Evolutionary conservation across 495 filamentous ascomycete species (phyloP).

Genomic region (Penicillium egyptiacum): DNA sequence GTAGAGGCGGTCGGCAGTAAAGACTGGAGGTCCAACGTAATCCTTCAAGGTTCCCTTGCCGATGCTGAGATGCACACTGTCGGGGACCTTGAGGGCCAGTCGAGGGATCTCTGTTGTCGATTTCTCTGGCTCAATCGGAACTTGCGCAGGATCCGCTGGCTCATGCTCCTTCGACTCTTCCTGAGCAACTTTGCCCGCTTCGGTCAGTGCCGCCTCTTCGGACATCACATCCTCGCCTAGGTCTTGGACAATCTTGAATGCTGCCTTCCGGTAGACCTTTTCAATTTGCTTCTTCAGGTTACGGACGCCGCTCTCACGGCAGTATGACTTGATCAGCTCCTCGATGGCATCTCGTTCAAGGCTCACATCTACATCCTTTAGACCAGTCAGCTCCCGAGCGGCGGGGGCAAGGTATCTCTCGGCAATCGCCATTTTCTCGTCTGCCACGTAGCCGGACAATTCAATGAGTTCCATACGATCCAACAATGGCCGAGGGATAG

Average conservation of each 20-base stretch:
- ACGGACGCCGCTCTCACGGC: constrained; percentile 92
- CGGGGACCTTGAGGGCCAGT: constrained; percentile 79
- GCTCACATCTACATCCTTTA: constrained; percentile 88
- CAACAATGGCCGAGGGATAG: constrained; percentile 89
- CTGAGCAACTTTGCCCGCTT: constrained; percentile 81
- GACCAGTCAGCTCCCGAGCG: constrained; percentile 84
- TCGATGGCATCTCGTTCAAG: constrained; percentile 82
- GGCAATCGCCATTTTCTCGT: constrained; percentile 99
- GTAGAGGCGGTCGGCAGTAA: constrained; percentile 93
- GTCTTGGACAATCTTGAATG: constrained; percentile 94
- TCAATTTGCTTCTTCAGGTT: constrained; percentile 99
- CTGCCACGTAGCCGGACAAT: constrained; percentile 93
- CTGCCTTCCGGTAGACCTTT: constrained; percentile 97
- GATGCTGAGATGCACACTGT: constrained; percentile 83
- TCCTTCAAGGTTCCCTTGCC: constrained; percentile 90
- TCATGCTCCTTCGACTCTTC: constrained; percentile 67
- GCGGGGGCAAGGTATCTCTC: constrained; percentile 88
- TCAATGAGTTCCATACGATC: constrained; percentile 99
- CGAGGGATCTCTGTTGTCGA: constrained; percentile 75
- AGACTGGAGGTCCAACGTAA: constrained; percentile 94
- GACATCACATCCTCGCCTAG: constrained; percentile 82
- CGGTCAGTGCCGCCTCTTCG: constrained; percentile 80
- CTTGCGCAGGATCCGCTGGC: constrained; percentile 55
- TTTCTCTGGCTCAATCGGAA: constrained; percentile 60
- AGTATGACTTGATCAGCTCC: constrained; percentile 98